Evolutionary conservation across 78 protist species (phyloP).

Genomic region (Chrysochromulina parva): DNA sequence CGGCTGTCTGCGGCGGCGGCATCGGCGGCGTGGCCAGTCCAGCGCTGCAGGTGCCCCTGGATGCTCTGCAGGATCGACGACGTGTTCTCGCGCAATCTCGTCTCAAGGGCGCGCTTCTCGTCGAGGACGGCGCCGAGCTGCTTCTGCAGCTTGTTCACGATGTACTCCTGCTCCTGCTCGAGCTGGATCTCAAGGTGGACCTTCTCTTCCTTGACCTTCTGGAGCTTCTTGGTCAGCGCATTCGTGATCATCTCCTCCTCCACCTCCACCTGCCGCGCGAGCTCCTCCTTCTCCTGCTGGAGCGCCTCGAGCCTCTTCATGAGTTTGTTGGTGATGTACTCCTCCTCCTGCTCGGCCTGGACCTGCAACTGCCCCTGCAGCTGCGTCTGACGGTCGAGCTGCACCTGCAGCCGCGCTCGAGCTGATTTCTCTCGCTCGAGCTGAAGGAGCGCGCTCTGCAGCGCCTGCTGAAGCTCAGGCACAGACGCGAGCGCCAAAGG

Average conservation of each 20-base stretch:
- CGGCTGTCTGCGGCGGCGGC: too few relatives aligned
- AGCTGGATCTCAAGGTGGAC: slow-evolving; percentile 74
- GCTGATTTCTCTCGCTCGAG: too few relatives aligned
- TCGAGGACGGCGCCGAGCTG: slow-evolving; percentile 19
- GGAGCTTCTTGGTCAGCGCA: slow-evolving; percentile 67
- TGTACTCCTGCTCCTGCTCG: slow-evolving; percentile 80
- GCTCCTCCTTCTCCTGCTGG: slow-evolving; percentile 61
- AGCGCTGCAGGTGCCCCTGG: not conserved
- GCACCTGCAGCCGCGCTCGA: too few relatives aligned
- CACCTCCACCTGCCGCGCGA: slow-evolving; percentile 69
- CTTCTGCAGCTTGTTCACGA: slow-evolving; percentile 75
- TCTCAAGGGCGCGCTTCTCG: not conserved
- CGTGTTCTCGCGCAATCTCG: not conserved
- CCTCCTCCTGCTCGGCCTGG: slow-evolving; percentile 77
- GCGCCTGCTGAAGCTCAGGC: too few relatives aligned
- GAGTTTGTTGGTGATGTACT: slow-evolving; percentile 68
- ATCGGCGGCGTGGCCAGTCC: not conserved
- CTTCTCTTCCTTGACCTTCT: slow-evolving; percentile 71
- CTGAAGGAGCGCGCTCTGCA: too few relatives aligned
- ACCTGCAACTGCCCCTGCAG: not conserved
- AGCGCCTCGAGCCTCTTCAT: slow-evolving; percentile 67
- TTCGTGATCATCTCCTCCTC: slow-evolving; percentile 76
- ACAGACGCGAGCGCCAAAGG: too few relatives aligned
- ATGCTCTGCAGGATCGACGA: not conserved
- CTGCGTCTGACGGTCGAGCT: too few relatives aligned